Evolutionary conservation across 306 rosid species (phyloP), one percentile per base, ranked within the genome.

Genomic region (Arachis hypogaea): DNA sequence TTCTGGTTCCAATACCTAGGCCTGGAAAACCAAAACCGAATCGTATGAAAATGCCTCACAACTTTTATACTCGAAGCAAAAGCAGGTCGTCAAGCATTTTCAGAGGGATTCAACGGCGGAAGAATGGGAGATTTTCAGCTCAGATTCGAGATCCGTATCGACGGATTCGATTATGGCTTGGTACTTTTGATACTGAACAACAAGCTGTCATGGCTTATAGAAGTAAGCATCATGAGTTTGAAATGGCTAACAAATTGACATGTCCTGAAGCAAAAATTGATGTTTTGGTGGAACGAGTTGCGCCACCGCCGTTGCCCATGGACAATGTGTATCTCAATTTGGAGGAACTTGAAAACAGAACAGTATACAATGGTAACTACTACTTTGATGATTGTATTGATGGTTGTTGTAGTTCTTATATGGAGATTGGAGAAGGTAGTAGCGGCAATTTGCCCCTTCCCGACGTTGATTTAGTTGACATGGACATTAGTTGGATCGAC

Each of bases 41-140:
- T 5, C 10, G 7, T 28, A 16, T 10, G 63, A 70, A 58, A 41
- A 8, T 5, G 16, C 28, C 36, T 54, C 12, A 71, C 45, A 59
- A 29, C n/a, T 3, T 40, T 49, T 65, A 63, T 18, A 70, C 2
- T 4, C 38, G 36, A 33, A 46, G 5, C 51, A 40, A 59, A 66
- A 61, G 51, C 7, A 40, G 5, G 11, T 40, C 73, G 2, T 68
- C 86, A 0, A 63, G 84, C 7, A 18, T 30, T 30, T 80, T 46
- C 7, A 84, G 54, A 71, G 96, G 91, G 1, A 89, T 88, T 73
- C 73, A 91, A 8, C 80, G 69, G 4, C 74, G 96, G 71, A 70
- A 71, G 62, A 84, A 84, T 86, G 87, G 90, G 11, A 88, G 45
- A 46, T 88, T 57, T 67, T 85, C 78, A 0, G 87, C 90, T 0